Conservation (phyloP, 2,329 filamentous ascomycete genomes). For the Fusarium gaditjirri region DNA sequence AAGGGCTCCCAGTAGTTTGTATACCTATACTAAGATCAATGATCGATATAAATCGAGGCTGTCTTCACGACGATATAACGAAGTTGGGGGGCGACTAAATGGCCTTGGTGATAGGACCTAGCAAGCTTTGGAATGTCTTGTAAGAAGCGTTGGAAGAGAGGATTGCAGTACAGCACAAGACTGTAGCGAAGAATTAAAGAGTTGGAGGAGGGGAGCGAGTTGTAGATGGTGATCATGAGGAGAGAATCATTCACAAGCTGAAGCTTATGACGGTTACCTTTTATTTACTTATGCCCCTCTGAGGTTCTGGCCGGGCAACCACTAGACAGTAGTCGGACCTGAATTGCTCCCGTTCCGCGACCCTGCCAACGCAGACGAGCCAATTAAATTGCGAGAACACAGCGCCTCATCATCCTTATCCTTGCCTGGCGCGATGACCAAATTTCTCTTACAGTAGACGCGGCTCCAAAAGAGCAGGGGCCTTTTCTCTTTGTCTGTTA, state of each 20-base stretch:
- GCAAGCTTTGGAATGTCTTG: constrained; percentile 51
- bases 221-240: constrained; percentile 40
- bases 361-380: constrained; percentile 16
- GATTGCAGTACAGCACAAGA: constrained; percentile 38
- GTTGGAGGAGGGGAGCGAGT: constrained; percentile 27
- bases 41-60: constrained; percentile 60
- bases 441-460: constrained; percentile 31
- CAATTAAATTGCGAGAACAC: constrained; percentile 19
- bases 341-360: constrained; percentile 36
- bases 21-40: constrained; percentile 54
- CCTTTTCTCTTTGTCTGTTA: constrained; percentile 18
- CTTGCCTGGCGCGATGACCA: constrained; percentile 25
- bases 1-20: constrained; percentile 68
- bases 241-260: constrained; percentile 35
- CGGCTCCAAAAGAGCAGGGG: constrained; percentile 32
- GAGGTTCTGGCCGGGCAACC: constrained; percentile 52
- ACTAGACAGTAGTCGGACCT: constrained; percentile 23
- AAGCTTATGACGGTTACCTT: constrained; percentile 48
- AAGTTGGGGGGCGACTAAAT: constrained; percentile 62
- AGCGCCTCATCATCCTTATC: constrained; percentile 22
- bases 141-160: constrained; percentile 38
- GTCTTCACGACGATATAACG: constrained; percentile 54
- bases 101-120: constrained; percentile 62
- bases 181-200: constrained; percentile 21
- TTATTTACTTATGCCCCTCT: constrained; percentile 59